Conservation (phyloP, 2,329 filamentous ascomycete genomes). For the Pseudogymnoascus sp. region DNA sequence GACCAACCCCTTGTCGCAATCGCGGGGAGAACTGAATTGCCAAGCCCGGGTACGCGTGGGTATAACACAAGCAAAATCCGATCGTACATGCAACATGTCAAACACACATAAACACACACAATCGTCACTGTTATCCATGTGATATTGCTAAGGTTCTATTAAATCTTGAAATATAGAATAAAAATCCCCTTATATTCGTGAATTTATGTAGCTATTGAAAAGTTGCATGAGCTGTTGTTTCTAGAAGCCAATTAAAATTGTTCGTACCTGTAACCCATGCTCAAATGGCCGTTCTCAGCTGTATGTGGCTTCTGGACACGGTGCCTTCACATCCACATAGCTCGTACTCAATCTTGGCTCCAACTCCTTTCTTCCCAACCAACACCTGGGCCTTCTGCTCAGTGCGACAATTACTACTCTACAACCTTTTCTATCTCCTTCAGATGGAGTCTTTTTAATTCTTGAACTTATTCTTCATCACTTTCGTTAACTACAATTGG, state of each 20-base stretch:
- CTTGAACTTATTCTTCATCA: background rate
- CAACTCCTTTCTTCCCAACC: conserved; percentile 4
- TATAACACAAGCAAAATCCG: background rate
- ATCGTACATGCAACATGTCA: background rate
- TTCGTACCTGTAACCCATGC: conserved; percentile 1
- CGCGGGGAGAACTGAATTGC: background rate
- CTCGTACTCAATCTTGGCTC: conserved; percentile 5
- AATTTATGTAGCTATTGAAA: background rate
- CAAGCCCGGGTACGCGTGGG: background rate
- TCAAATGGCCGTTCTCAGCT: background rate
- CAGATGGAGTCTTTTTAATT: conserved; percentile 10
- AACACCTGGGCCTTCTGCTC: conserved; percentile 3
- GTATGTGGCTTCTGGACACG: conserved; percentile 1
- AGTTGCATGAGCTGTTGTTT: background rate
- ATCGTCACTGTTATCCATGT: background rate
- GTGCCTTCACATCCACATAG: conserved; percentile 7
- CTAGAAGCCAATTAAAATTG: conserved; percentile 2
- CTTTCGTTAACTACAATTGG: conserved; percentile 10
- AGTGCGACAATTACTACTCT: background rate
- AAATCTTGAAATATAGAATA: background rate
- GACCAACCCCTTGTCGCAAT: background rate
- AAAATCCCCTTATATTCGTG: background rate
- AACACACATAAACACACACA: background rate
- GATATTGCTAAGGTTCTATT: background rate
- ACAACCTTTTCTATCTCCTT: background rate